Base-by-base conservation (phyloP, 2,329 filamentous ascomycete species). In the Elsinoe ampelina region DNA sequence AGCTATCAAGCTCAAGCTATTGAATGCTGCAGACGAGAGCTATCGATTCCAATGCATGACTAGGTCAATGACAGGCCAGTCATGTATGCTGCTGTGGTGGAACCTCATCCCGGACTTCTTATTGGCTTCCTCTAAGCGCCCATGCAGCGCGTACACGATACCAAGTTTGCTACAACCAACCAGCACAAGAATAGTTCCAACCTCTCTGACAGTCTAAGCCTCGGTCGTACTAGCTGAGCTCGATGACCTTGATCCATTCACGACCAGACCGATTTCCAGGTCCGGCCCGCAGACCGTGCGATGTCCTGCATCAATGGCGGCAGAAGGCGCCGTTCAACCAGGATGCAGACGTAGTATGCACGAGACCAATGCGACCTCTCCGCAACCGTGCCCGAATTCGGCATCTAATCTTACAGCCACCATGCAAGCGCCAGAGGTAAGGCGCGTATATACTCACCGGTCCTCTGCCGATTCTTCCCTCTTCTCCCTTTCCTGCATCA, bases 401-500 rank as follows among this genome's bases (percentile, higher is more conserved):
- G 48, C 32, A 15, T 38, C 48, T 11, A 52, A 52, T 52, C 19
- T 39, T 39, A 52, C 48, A 52, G 48, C 52, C 39, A 45, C 38
- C 52, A 48, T 48, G 54, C 54, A 56, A 56, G 54, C 54, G 54
- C 54, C 54, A 19, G 38, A 56, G 54, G 22, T 48, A 56, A 30
- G 54, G 34, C 42, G 38, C 41, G 17, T 56, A 56, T 56, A 48
- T 56, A 30, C 39, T 30, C 5, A 39, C 20, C 20, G 20, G 39
- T 17, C 52, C 32, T 32, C 54, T 38, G n/a, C 41, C 26, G 26
- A 56, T 36, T 15, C 26, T 52, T 34, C 11, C 34, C 35, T 39
- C 26, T 17, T 22, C 30, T 52, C 48, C 17, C 48, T 39, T 20
- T 35, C 32, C 35, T 39, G 48, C 35, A 52, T 39, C 48, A 20